phyloP scores from a whole-genome alignment of 73 alveolate species.

The Symbiodinium pilosum region DNA sequence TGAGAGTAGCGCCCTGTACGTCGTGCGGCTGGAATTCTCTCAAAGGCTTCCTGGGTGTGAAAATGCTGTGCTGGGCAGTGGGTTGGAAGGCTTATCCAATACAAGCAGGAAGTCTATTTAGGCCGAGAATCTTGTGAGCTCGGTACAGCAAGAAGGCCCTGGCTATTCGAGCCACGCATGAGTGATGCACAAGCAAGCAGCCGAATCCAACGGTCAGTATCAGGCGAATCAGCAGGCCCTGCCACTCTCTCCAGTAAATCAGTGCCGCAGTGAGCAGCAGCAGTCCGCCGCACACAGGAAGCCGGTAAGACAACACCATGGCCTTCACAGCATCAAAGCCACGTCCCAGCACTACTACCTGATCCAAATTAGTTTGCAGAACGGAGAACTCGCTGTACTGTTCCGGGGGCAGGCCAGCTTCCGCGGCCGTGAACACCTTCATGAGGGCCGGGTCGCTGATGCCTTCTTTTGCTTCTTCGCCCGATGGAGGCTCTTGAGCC shows the following conservation, averaged over 20 bases:
- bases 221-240: slow-evolving; percentile 55
- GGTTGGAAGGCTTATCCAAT: no score
- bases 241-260: slow-evolving; percentile 48
- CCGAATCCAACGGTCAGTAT: background rate
- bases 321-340: background rate
- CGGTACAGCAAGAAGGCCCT: slow-evolving; percentile 49
- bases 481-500: background rate
- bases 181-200: background rate
- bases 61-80: no score
- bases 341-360: background rate
- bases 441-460: slow-evolving; percentile 17
- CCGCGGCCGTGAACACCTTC: slow-evolving; percentile 74
- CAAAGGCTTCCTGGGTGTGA: background rate
- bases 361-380: slow-evolving; percentile 28
- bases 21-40: slow-evolving; percentile 4
- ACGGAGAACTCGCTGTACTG: slow-evolving; percentile 31
- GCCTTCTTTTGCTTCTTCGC: background rate
- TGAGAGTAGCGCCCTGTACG: background rate
- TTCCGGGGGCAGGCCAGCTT: slow-evolving; percentile 16
- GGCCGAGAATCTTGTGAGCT: background rate
- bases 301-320: background rate
- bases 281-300: background rate
- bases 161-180: slow-evolving; percentile 26
- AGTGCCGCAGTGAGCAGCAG: slow-evolving; percentile 8
- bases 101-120: no score